Base-by-base conservation (phyloP, 2,329 filamentous ascomycete genomes). In the Colletotrichum euphorbiae region DNA sequence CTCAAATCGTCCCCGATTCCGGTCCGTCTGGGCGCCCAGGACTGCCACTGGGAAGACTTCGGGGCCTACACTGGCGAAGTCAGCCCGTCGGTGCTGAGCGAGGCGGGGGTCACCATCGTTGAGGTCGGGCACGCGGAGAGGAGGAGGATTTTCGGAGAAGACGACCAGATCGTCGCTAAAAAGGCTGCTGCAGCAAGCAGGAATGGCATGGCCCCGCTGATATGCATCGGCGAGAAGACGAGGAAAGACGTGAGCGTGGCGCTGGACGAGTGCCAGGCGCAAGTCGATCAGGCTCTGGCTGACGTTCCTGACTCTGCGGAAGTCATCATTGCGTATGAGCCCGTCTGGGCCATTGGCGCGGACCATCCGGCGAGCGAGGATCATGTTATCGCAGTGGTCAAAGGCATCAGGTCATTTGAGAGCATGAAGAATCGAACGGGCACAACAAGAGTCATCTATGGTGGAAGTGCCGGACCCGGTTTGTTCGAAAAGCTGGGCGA, bases 271-370 rank as follows among this genome's bases (percentile, higher is more conserved):
- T 92, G 92, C 73, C 82, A 80, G 40, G 79, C 81, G 4, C 92
- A 95, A 78, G 83, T 97, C 63, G 82, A 84, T 43, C 82, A 87
- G 1, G 88, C 93, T 2, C 76, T 96, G 58, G 80, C 80, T 1
- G 85, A 83, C 0, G 81, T 95, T 7, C 85, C 89, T 0, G 81
- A 82, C 11, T 83, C 88, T 15, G 87, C 89, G 0, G 90, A 93
- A 54, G 85, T 96, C 5, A 87, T 95, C 6, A 84, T 97, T 65
- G 93, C 93, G 1, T 97, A 97, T 75, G 93, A 97, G 81, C 93
- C 93, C 7, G 92, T 96, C 1, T 97, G 93, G 93, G 93, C 93
- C 1, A 97, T 96, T 77, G 93, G 93, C 0, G 90, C 92, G 9
- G 82, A 85, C 1, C 82, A 90, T 74, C 93, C 93, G 2, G 93